These are phyloP conservation scores for Coniella lustricola DNA, from an alignment of 2,329 filamentous ascomycete genomes.

Conservation along the genomic window DNA sequence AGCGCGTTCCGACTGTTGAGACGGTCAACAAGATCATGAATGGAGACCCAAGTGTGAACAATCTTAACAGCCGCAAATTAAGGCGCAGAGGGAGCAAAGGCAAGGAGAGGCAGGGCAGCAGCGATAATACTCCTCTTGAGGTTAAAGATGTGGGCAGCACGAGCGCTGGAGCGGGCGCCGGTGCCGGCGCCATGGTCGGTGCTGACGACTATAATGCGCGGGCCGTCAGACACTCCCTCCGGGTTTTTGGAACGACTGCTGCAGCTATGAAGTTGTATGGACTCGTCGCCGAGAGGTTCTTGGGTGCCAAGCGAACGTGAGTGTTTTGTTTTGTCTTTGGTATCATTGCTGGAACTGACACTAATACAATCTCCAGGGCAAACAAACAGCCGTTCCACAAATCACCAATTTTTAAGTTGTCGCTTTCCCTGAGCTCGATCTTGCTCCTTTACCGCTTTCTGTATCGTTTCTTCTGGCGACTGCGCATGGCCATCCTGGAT, in stretches of 20 bases:
- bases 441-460: constrained; percentile 83
- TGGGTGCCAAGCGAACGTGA: constrained; percentile 38
- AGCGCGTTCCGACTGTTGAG: constrained; percentile 48
- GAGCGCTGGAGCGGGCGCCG: constrained; percentile 11
- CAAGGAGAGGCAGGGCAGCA: constrained; percentile 17
- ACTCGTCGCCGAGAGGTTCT: constrained; percentile 40
- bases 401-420: constrained; percentile 68
- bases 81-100: constrained; percentile 20
- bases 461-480: constrained; percentile 77
- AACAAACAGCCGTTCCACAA: constrained; percentile 51
- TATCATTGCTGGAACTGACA: constrained; percentile 19
- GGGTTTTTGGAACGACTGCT: constrained; percentile 61
- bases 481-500: constrained; percentile 72
- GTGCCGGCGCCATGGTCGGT: constrained; percentile 23
- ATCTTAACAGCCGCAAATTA: background rate
- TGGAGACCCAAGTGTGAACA: constrained; percentile 23
- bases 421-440: constrained; percentile 75
- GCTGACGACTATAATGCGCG: constrained; percentile 63
- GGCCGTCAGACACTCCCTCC: constrained; percentile 62
- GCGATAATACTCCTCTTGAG: background rate
- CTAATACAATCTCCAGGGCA: constrained; percentile 14
- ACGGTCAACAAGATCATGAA: constrained; percentile 49
- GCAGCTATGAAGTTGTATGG: constrained; percentile 58
- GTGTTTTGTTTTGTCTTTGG: constrained; percentile 19
- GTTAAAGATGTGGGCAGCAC: constrained; percentile 11